Evolutionary conservation across 768 basidiomycete genomes (phyloP).

Genomic region (Albatrellus ellisii): DNA sequence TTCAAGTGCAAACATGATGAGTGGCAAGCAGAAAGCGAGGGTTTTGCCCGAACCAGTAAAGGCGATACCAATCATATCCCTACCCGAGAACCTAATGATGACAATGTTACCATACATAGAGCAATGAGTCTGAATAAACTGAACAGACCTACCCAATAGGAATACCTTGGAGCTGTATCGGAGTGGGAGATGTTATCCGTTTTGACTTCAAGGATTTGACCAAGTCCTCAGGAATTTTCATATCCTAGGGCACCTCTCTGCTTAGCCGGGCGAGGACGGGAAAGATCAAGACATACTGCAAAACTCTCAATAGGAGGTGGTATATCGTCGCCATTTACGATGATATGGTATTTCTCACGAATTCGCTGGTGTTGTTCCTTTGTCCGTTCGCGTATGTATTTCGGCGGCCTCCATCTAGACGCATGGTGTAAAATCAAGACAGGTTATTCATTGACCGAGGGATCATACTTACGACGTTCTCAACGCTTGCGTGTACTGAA

Average conservation of each 20-base stretch:
- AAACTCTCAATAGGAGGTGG: conserved; percentile 92
- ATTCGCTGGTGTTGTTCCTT: conserved; percentile 59
- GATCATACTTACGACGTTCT: conserved; percentile 55
- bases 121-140: not conserved
- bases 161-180: conserved; percentile 95
- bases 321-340: conserved; percentile 87
- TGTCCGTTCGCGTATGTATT: conserved; percentile 60
- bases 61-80: conserved; percentile 97
- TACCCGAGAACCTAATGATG: conserved; percentile 72
- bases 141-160: conserved; percentile 68
- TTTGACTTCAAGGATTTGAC: conserved; percentile 75
- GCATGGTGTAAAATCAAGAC: not conserved
- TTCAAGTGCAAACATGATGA: conserved; percentile 93
- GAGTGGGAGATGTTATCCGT: conserved; percentile 78
- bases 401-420: conserved; percentile 77
- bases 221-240: conserved; percentile 92
- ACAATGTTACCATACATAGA: too few relatives aligned
- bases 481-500: conserved; percentile 78
- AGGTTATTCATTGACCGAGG: not conserved
- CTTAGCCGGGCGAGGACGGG: conserved; percentile 6
- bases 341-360: conserved; percentile 86
- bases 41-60: conserved; percentile 99
- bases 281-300: conserved; percentile 29
- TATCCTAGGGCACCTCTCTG: conserved; percentile 45
- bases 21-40: conserved; percentile 92